Conservation (phyloP, 2,329 filamentous ascomycete genomes). For the Colletotrichum costaricense region DNA sequence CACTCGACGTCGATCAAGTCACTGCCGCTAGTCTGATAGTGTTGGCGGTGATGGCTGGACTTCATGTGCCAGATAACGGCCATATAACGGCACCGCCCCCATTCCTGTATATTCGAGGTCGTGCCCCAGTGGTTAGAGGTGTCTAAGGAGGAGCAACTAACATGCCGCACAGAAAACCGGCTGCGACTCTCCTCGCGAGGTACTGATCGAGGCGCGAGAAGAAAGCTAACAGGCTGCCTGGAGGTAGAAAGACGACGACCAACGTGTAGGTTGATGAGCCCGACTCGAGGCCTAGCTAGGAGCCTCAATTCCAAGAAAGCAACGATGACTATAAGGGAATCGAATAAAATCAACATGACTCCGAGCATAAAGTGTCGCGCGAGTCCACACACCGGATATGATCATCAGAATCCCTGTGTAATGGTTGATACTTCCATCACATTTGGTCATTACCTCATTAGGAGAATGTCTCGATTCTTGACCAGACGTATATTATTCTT, state of each 20-base stretch:
- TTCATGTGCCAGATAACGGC: slow-evolving; percentile 43
- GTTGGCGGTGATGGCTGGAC: slow-evolving; percentile 22
- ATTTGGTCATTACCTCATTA: slow-evolving; percentile 52
- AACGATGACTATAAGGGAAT: slow-evolving; percentile 57
- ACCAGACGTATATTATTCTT: slow-evolving; percentile 56
- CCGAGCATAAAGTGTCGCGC: not conserved
- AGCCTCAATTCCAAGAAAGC: slow-evolving; percentile 59
- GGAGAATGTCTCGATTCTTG: slow-evolving; percentile 59
- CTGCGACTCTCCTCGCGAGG: slow-evolving; percentile 31
- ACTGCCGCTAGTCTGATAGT: slow-evolving; percentile 27
- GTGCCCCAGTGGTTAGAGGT: slow-evolving; percentile 20
- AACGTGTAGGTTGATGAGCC: slow-evolving; percentile 62
- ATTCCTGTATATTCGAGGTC: slow-evolving; percentile 20
- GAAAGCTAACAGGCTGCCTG: slow-evolving; percentile 65
- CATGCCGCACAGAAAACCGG: slow-evolving; percentile 33
- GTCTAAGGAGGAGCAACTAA: slow-evolving; percentile 29
- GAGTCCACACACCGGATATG: slow-evolving; percentile 57
- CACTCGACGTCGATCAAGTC: slow-evolving; percentile 48
- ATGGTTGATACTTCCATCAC: slow-evolving; percentile 67
- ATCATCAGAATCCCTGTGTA: slow-evolving; percentile 68
- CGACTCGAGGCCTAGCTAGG: slow-evolving; percentile 58
- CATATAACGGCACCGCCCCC: slow-evolving; percentile 40
- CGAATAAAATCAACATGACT: not conserved
- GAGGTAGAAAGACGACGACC: slow-evolving; percentile 62
- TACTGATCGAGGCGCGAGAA: slow-evolving; percentile 52